A percentile compares a stretch with the other conserved stretches of the same genome.
Conservation (phyloP, 371 early-diverging fungal species). For the Cokeromyces recurvatus region DNA sequence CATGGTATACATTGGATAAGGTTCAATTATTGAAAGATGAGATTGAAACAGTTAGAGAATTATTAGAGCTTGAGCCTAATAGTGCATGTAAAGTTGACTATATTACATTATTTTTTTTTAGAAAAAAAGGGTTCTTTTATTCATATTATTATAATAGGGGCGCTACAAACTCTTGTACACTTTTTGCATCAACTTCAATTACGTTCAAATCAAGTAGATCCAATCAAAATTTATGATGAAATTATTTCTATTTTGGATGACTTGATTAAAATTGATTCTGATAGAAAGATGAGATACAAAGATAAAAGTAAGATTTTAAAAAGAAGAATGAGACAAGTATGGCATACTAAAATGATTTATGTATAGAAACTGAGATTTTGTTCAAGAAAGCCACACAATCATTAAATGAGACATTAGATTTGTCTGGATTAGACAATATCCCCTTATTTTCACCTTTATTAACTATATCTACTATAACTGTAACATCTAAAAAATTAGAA, state of each 20-base stretch:
- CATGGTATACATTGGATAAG: slow-evolving; percentile 43
- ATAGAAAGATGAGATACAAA: slow-evolving; percentile 57
- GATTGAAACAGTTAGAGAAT: slow-evolving; percentile 64
- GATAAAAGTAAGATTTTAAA: slow-evolving; percentile 63
- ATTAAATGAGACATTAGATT: neutral
- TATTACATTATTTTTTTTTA: no score
- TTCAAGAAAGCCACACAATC: slow-evolving; percentile 30
- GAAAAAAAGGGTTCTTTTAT: slow-evolving; percentile 1
- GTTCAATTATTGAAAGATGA: slow-evolving; percentile 51
- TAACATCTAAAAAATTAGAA: slow-evolving; percentile 1
- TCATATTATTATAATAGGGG: slow-evolving; percentile 40
- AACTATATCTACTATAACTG: slow-evolving; percentile 3
- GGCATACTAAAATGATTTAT: neutral
- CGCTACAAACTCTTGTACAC: slow-evolving; percentile 45
- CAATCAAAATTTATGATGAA: slow-evolving; percentile 36
- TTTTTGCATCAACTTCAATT: slow-evolving; percentile 36
- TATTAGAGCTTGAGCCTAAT: slow-evolving; percentile 84
- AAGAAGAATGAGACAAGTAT: no score
- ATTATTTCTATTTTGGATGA: slow-evolving; percentile 47
- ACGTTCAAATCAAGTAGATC: slow-evolving; percentile 7
- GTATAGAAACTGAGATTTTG: slow-evolving; percentile 23
- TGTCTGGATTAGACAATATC: neutral
- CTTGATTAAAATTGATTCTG: slow-evolving; percentile 53
- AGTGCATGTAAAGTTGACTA: slow-evolving; percentile 75
- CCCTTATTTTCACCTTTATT: slow-evolving; percentile 12